A percentile compares a stretch with the other conserved stretches of the same genome.
Evolutionary conservation across 2,329 filamentous ascomycete genomes (phyloP).

Genomic region (Myotisia sp.): DNA sequence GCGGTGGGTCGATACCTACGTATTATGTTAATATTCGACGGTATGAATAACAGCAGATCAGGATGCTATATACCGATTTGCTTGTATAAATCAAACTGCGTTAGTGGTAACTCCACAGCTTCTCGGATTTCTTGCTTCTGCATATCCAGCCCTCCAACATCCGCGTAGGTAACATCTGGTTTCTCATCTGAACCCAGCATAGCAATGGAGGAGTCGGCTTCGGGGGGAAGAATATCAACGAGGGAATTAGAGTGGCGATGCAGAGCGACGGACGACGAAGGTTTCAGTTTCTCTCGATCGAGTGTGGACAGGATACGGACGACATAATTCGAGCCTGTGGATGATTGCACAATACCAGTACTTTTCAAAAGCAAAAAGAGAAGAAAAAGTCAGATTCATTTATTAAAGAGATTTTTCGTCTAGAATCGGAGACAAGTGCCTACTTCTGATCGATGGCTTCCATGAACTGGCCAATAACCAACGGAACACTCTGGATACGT

Average conservation of each 20-base stretch:
- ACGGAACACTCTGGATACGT: conserved; percentile 91
- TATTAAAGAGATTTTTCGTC: conserved; percentile 9
- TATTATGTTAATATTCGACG: conserved; percentile 3
- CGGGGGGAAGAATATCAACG: conserved; percentile 95
- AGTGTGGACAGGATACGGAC: conserved; percentile 96
- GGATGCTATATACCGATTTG: conserved; percentile 77
- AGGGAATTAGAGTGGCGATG: conserved; percentile 97
- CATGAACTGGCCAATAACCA: conserved; percentile 99
- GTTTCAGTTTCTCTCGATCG: conserved; percentile 95
- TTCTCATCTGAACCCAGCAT: conserved; percentile 97
- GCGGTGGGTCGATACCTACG: conserved; percentile 73
- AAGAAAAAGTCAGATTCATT: not conserved
- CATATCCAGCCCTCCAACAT: conserved; percentile 97
- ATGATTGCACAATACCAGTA: conserved; percentile 96
- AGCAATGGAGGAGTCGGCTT: conserved; percentile 95
- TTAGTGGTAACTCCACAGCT: conserved; percentile 89
- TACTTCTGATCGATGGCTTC: conserved; percentile 99
- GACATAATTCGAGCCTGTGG: conserved; percentile 96
- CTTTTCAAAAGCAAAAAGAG: conserved; percentile 34
- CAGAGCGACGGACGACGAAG: conserved; percentile 90
- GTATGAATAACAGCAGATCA: not conserved
- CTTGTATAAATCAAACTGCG: conserved; percentile 96
- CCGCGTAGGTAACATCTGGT: conserved; percentile 93
- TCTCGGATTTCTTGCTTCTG: conserved; percentile 99
- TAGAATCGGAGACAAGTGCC: conserved; percentile 17